Conservation (phyloP, 768 basidiomycete genomes). For the Aureoboletus auriporus region DNA sequence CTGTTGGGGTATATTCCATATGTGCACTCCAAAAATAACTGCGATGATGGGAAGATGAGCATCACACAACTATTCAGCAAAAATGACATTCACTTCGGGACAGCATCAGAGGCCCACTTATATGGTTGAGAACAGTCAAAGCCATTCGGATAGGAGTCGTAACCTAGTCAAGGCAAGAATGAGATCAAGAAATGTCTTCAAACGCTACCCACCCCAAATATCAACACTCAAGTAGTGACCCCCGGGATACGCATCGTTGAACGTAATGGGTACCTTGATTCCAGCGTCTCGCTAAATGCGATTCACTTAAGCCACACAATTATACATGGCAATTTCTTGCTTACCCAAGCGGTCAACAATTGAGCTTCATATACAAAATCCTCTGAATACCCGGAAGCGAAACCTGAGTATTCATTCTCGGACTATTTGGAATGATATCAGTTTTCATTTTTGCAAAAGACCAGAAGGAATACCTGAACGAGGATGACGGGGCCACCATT, state of each 20-base stretch:
- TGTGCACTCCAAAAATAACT: constrained; percentile 41
- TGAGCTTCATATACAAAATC: constrained; percentile 40
- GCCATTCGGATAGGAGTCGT: constrained; percentile 42
- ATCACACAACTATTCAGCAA: not conserved
- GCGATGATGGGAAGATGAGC: not conserved
- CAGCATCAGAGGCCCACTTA: constrained; percentile 41
- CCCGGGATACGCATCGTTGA: constrained; percentile 45
- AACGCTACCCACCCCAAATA: constrained; percentile 40
- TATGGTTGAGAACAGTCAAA: constrained; percentile 51
- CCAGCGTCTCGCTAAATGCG: constrained; percentile 37
- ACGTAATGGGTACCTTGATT: constrained; percentile 44
- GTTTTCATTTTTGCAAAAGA: constrained; percentile 26
- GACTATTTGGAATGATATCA: constrained; percentile 29
- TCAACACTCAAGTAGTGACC: constrained; percentile 44
- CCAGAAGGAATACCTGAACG: constrained; percentile 14
- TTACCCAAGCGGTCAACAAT: constrained; percentile 32
- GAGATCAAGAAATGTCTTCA: not conserved
- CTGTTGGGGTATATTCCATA: constrained; percentile 15
- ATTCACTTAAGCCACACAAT: constrained; percentile 1
- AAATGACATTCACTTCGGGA: constrained; percentile 31
- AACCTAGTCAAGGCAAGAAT: constrained; percentile 8
- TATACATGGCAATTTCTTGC: not conserved
- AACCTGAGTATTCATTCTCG: constrained; percentile 50
- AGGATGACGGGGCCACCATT: constrained; percentile 56
- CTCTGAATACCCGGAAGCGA: constrained; percentile 34